Percentiles rank a stretch among this genome's conserved stretches.
These are phyloP conservation scores for Zizania latifolia DNA, from an alignment of 176 grass and related monocot genomes.

Conservation along the genomic window DNA sequence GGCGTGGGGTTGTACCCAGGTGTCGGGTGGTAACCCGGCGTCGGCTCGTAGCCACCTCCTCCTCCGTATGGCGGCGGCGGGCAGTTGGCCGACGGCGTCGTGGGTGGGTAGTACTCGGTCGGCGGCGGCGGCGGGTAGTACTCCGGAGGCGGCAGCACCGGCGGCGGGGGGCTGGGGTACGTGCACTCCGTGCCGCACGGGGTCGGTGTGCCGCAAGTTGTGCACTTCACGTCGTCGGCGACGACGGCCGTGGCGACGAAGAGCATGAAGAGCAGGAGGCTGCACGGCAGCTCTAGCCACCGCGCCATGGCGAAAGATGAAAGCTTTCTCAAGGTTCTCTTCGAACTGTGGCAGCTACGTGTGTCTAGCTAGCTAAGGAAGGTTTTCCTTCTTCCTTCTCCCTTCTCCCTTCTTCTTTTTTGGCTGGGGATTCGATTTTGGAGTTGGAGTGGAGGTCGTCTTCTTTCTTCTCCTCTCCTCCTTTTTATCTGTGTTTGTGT, in stretches of 20 bases:
- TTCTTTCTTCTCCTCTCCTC: not conserved
- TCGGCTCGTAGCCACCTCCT: slow-evolving; percentile 22
- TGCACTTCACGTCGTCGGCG: slow-evolving; percentile 40
- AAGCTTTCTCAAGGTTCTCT: not conserved
- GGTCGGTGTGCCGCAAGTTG: slow-evolving; percentile 34
- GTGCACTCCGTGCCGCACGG: slow-evolving; percentile 52
- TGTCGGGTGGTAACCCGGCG: slow-evolving; percentile 17
- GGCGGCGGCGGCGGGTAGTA: slow-evolving; percentile 41
- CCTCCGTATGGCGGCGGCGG: slow-evolving; percentile 39
- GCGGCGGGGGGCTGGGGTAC: slow-evolving; percentile 65
- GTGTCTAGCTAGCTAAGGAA: not conserved
- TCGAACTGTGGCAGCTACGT: not conserved
- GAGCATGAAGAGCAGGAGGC: not conserved
- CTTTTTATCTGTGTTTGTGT: not conserved
- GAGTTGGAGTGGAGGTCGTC: slow-evolving; percentile 31
- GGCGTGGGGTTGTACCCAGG: slow-evolving; percentile 28
- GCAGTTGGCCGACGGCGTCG: slow-evolving; percentile 25
- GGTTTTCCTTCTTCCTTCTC: not conserved
- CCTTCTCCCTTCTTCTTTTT: not conserved
- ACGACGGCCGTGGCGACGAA: not conserved
- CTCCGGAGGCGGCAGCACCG: slow-evolving; percentile 30
- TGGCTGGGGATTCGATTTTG: not conserved
- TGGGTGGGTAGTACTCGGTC: not conserved
- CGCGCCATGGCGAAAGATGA: slow-evolving; percentile 21
- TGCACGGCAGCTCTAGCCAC: not conserved